Base-by-base conservation (phyloP, 2,329 filamentous ascomycete genomes). In the Shiraia bambusicola region DNA sequence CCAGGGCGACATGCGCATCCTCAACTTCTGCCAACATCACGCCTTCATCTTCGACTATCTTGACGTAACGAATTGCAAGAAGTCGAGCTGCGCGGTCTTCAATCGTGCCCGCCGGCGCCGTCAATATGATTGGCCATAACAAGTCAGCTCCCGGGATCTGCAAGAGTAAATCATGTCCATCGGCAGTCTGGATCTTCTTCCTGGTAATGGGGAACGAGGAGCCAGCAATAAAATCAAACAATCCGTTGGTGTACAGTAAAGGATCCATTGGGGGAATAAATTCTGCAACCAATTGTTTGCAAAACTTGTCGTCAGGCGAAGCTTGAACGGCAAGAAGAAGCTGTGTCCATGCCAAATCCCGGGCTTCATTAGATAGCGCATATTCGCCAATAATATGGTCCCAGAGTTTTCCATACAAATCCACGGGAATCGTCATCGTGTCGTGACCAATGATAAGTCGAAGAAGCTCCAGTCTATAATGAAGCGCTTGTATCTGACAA, bases 61-160 rank as follows among this genome's bases (percentile, higher is more conserved):
- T 75, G 25, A 93, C 74, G 59, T 93, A 95, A 10, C 89, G 76
- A 16, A 84, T 78, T 16, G 90, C 88, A 3, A 95, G 80, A 15
- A 83, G 82, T 36, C 75, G 76, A 22, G 86, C 89, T 1, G 88
- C 86, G 37, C 76, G 71, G 14, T 78, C 76, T 52, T 88, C 87
- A 34, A 94, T 82, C 0, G 76, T 79, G 27, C 78, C 72, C 27
- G 79, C 73, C 4, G 82, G 81, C 2, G 87, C 82, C 12, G 80
- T 83, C 38, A 95, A 72, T 25, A 92, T 82, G 55, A 95, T 81
- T 16, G 82, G 81, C 91, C 91, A 95, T n/a, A 95, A 72, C 42
- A 90, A 79, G 54, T 93, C 86, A 49, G 75, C 73, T 6, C 76
- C 75, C 3, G 75, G 78, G 47, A 73, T 77, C 51, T 77, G 72